Conservation (phyloP, 345 rosid genomes). For the Hypericum perforatum region DNA sequence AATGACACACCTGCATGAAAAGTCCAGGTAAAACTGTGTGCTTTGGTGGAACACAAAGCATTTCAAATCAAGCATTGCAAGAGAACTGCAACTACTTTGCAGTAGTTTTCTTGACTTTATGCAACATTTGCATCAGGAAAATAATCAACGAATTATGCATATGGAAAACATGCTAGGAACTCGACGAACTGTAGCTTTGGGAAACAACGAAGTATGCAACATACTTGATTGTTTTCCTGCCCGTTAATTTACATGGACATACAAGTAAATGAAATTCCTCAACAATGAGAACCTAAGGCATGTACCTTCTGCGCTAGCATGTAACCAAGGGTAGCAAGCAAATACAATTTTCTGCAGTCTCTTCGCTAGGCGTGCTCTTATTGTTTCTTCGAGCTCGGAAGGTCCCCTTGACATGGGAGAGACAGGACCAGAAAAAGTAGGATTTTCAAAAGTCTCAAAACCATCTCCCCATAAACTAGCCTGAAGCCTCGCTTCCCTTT, state of each 20-base stretch:
- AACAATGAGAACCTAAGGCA: conserved; percentile 9
- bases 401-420: conserved; percentile 37
- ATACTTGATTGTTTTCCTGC: too few species aligned
- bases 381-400: conserved; percentile 39
- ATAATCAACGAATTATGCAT: too few species aligned
- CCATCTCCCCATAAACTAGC: conserved; percentile 90
- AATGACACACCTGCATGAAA: conserved; percentile 75
- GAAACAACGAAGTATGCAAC: too few species aligned
- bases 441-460: conserved; percentile 53
- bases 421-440: conserved; percentile 34
- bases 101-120: too few species aligned
- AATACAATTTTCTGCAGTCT: conserved; percentile 65
- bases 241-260: too few species aligned
- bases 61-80: too few species aligned
- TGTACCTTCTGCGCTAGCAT: conserved; percentile 89
- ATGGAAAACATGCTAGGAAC: too few species aligned
- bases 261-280: too few species aligned
- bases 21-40: conserved; percentile 14
- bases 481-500: conserved; percentile 92
- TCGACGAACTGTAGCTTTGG: too few species aligned
- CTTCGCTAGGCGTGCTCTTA: conserved; percentile 43
- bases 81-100: too few species aligned
- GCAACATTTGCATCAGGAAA: too few species aligned
- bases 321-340: conserved; percentile 83
- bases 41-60: too few species aligned